Conservation (phyloP, 495 filamentous ascomycete species). For the Letharia lupina region DNA sequence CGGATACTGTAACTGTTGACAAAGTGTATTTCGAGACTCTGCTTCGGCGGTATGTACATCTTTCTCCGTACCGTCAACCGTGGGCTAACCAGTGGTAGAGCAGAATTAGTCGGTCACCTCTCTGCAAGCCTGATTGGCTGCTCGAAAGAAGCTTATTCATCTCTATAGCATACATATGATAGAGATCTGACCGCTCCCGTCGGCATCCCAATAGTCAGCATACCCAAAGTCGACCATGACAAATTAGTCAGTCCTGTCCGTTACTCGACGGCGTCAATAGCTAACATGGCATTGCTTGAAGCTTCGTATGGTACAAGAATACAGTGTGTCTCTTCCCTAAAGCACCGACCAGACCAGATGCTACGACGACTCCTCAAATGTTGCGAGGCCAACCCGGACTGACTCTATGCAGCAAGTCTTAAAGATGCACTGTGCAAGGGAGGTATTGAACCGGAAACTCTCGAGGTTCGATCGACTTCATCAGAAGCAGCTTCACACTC, state of each 20-base stretch:
- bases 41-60: constrained; percentile 37
- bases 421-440: constrained; percentile 53
- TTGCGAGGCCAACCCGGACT: constrained; percentile 10
- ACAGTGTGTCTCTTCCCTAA: constrained; percentile 28
- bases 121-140: constrained; percentile 8
- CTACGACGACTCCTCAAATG: constrained; percentile 5
- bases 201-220: constrained; percentile 39
- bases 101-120: constrained; percentile 33
- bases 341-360: constrained; percentile 12
- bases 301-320: constrained; percentile 40
- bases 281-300: constrained; percentile 24
- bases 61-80: not conserved
- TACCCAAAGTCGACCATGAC: constrained; percentile 48
- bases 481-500: constrained; percentile 19
- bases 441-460: constrained; percentile 51
- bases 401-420: constrained; percentile 44
- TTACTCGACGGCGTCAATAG: not conserved
- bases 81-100: constrained; percentile 24
- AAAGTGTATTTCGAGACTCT: constrained; percentile 46
- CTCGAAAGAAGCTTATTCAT: constrained; percentile 9
- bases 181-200: constrained; percentile 29
- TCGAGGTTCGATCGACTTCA: constrained; percentile 43
- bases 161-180: constrained; percentile 35
- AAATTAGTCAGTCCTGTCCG: constrained; percentile 39
- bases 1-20: constrained; percentile 42